A percentile compares a stretch with the other conserved stretches of the same genome.
These are phyloP conservation scores for Aureobasidium zeae DNA, from an alignment of 2,329 filamentous ascomycete genomes.

Conservation along the genomic window DNA sequence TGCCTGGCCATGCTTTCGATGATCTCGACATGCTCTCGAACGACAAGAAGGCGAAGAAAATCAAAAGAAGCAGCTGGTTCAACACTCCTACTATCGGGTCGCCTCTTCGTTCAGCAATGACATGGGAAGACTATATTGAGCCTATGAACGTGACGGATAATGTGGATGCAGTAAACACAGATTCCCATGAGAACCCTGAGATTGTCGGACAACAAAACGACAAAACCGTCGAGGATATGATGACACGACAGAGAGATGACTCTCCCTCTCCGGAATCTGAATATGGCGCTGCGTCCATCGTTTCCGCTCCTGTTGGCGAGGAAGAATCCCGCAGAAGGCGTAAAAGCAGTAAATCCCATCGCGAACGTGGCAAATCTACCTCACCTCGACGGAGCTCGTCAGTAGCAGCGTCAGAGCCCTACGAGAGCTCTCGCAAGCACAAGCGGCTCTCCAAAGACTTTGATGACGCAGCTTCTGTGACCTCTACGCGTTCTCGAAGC, in stretches of 20 bases:
- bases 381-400: constrained; percentile 30
- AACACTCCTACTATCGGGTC: constrained; percentile 35
- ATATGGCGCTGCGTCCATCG: constrained; percentile 21
- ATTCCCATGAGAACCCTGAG: neutral
- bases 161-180: neutral
- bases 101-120: constrained; percentile 37
- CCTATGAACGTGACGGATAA: neutral
- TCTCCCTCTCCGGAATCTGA: constrained; percentile 14
- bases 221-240: neutral
- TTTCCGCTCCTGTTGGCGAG: constrained; percentile 25
- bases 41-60: constrained; percentile 37
- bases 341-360: constrained; percentile 25
- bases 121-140: constrained; percentile 36
- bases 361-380: constrained; percentile 23
- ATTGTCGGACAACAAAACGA: neutral
- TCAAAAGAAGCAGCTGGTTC: constrained; percentile 36
- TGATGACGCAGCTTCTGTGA: constrained; percentile 35
- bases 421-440: constrained; percentile 25
- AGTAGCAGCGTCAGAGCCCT: constrained; percentile 34
- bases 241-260: neutral
- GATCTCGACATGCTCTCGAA: constrained; percentile 28
- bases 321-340: constrained; percentile 28
- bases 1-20: constrained; percentile 29
- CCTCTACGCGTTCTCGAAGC: constrained; percentile 28
- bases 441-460: constrained; percentile 30